Evolutionary conservation across 1,139 yeast genomes (phyloP).

Genomic region (Protomyces pachydermus): DNA sequence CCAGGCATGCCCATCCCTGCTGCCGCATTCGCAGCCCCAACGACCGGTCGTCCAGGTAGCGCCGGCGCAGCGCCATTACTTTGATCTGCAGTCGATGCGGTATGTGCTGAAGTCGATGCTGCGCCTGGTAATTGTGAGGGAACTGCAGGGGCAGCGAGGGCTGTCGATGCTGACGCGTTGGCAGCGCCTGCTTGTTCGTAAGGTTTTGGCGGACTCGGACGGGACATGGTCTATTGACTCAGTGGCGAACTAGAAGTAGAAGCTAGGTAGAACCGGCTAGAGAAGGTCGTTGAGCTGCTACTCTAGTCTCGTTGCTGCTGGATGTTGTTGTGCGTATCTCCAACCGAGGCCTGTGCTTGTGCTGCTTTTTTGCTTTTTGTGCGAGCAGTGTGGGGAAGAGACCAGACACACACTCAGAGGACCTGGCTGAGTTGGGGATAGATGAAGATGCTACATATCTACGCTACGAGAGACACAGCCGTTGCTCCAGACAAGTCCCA

Average conservation of each 20-base stretch:
- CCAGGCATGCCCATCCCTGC: conserved; percentile 1
- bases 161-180: conserved; percentile 13
- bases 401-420: too few relatives aligned
- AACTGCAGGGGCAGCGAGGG: conserved; percentile 8
- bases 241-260: too few relatives aligned
- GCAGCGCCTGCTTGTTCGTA: conserved; percentile 14
- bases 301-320: too few relatives aligned
- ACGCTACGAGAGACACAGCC: background rate
- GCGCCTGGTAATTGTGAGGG: background rate
- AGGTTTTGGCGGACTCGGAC: conserved; percentile 25
- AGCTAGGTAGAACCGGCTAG: too few relatives aligned
- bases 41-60: conserved; percentile 11
- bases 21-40: background rate
- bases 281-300: too few relatives aligned
- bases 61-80: background rate
- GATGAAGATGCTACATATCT: background rate
- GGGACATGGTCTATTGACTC: background rate
- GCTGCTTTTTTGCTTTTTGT: too few relatives aligned
- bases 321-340: too few relatives aligned
- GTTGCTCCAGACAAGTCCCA: background rate
- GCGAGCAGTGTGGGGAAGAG: too few relatives aligned
- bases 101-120: background rate
- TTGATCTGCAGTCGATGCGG: background rate
- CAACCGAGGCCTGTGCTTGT: too few relatives aligned
- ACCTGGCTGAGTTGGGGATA: background rate